Evolutionary conservation across 345 rosid genomes (phyloP), one percentile per base, ranked within the genome.

Genomic region (Citrus medica): DNA sequence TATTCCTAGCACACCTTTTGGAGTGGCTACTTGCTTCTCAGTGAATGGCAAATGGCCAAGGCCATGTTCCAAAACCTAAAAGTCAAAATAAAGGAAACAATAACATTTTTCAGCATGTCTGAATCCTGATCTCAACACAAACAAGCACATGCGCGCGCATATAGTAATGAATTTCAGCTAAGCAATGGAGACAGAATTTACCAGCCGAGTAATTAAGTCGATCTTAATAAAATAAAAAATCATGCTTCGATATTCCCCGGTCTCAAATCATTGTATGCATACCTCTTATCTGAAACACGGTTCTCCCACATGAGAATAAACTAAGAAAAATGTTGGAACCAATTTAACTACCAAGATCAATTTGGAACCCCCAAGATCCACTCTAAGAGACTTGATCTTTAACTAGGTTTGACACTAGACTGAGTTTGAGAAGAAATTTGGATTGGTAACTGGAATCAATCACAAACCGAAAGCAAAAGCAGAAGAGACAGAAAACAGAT

Each of bases 261-360:
- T 97, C 98, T 69, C 98, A 92, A 80, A 97, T 97, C 86, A 94
- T 84, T 80, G 99, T 97, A 80, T 97, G 98, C 97, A 97, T 93
- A 66, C 98, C 99, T 90, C 98, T 85, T 79, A 92, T 97, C 98
- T 97, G 92, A 77, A 71, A 81, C 67, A 84, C 28, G 65, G 55
- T 80, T 73, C 63, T 69, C 70, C 55, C 65, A n/a, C 60, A 67
- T 80, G 69, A 86, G 77, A 81, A 46, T 62, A 61, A 79, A 60
- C 59, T 38, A 67, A 72, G 40, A 30, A 46, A 46, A 46, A 4
- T 46, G 35, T 33, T 33, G 35, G 35, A 33, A 33, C 35, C 35
- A 33, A 33, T 0, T 33, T 33, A 33, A 5, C 35, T 5, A 33
- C 35, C 35, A 33, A 33, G 35, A 32, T 32, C 35, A 32, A 32